Evolutionary conservation across 345 rosid genomes (phyloP).

Genomic region (Bruguiera gymnorhiza): DNA sequence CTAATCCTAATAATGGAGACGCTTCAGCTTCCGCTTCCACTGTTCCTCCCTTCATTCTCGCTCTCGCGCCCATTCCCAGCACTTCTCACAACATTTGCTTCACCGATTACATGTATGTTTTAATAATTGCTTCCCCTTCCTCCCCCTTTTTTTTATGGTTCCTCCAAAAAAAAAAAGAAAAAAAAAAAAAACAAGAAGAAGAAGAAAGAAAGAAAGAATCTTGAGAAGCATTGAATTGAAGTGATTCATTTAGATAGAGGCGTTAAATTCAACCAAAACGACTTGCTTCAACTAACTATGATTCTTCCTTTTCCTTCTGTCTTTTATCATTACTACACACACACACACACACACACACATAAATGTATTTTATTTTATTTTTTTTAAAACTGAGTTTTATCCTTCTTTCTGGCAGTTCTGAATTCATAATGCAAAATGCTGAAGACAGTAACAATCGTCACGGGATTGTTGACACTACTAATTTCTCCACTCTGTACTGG

Average conservation of each 20-base stretch:
- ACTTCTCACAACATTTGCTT: conserved; percentile 45
- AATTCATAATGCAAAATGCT: conserved; percentile 26
- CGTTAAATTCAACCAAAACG: too few relatives aligned
- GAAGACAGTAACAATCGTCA: conserved; percentile 5
- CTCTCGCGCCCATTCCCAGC: conserved; percentile 47
- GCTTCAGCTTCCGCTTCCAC: conserved; percentile 22
- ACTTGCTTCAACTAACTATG: not conserved
- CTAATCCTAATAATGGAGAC: conserved; percentile 28
- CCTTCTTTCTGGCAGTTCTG: conserved; percentile 38
- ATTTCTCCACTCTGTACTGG: conserved; percentile 16
- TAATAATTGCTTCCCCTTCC: not conserved
- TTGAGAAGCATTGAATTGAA: too few relatives aligned
- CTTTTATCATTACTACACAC: not conserved
- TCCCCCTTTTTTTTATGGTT: not conserved
- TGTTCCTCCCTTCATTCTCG: conserved; percentile 48
- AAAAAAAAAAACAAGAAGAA: not conserved
- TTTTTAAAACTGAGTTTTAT: not conserved
- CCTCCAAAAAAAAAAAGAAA: not conserved
- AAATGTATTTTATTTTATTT: too few relatives aligned
- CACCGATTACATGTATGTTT: conserved; percentile 51
- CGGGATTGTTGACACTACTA: conserved; percentile 14
- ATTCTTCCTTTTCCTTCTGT: not conserved
- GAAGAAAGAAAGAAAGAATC: not conserved
- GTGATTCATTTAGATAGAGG: too few relatives aligned
- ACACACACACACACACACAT: too few relatives aligned